Base-by-base conservation (phyloP, 768 basidiomycete genomes). In the Astraeus odoratus region DNA sequence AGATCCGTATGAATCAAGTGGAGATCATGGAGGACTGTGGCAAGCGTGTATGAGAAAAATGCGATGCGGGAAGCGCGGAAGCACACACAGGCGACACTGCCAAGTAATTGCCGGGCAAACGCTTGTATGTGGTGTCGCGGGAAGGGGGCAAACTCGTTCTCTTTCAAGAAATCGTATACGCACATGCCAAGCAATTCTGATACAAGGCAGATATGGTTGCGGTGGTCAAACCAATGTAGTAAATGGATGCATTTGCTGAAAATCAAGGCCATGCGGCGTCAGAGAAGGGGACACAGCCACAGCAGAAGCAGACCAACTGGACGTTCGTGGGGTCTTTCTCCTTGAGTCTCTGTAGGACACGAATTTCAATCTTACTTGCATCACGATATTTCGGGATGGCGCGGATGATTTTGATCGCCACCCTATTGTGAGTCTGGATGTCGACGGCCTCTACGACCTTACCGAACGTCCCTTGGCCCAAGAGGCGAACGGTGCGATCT, bases 341-440 rank as follows among this genome's bases (percentile, higher is more conserved):
- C 61, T 86, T 89, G 54, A 98, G 81, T 59, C 85, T 85, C 65
- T 93, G 82, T 37, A 99, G 76, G 16, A 99, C 96, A 42, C 93
- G 81, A 56, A 98, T 84, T 68, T 99, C 96, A 49, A 98, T 98
- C 72, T 91, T 95, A 65, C 90, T 93, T 10, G 96, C 96, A 67
- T 99, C 96, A 37, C 96, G 87, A 60, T 98, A 99, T 69, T 98
- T 99, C 41, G 90, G 95, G 41, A 99, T 95, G 41, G 93, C 92
- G 39, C 96, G 83, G 56, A 99, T 99, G 48, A 99, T 94, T 75
- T 99, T 99, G 71, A 99, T 92, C 41, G 96, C 96, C 25, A 97
- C 94, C 57, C 80, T 72, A 54, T 71, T 74, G 49, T 84, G 78
- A 22, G 78, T 84, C 52, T 81, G 75, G 33, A 78, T 77, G 69